Evolutionary conservation across 805 yeast genomes (phyloP), one percentile per base, ranked within the genome.

Genomic region (Kodamaea neixiangensis): DNA sequence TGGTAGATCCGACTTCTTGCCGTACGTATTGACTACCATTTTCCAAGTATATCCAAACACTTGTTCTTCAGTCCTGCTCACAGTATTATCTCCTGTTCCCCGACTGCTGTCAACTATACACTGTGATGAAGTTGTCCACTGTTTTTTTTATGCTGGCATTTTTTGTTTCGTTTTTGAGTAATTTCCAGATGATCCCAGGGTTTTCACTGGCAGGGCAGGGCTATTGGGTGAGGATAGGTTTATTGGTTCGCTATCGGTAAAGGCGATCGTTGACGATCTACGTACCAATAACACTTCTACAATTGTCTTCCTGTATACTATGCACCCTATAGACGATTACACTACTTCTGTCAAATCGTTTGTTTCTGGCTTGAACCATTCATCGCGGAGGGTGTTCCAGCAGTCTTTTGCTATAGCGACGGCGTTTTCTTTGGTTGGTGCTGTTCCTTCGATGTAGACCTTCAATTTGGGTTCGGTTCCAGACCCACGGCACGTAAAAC

Each of bases 401-500:
- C 89, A 86, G 17, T 71, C 66, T 14, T 67, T 68, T 0, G 96
- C 93, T 7, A 85, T 61, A 0, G 40, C 52, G 0, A 58, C 53
- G 0, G 97, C 88, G 0, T 52, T 61, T 41, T 78, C 87, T 7
- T 72, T 65, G 22, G 37, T 37, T 0, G 54, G 46, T 0, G 89
- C 77, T 39, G 68, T 67, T 0, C 96, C 94, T 63, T 93, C 99
- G 31, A 93, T 85, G 68, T 93, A 93, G 0, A 93, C 88, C 66
- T 93, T 93, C 55, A 93, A 73, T 65, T 93, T 93, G 2, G 97
- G 97, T 66, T 93, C 99, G 0, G 99, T 93, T 9, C 99, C 99
- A 2, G 97, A 89, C 0, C 97, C 97, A 48, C 99, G 78, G 46
- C 89, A 83, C 0, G 98, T 92, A 62, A 92, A 85, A 33, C 96